Base-by-base conservation (phyloP, 495 filamentous ascomycete species). In the Cenococcum geophilum region DNA sequence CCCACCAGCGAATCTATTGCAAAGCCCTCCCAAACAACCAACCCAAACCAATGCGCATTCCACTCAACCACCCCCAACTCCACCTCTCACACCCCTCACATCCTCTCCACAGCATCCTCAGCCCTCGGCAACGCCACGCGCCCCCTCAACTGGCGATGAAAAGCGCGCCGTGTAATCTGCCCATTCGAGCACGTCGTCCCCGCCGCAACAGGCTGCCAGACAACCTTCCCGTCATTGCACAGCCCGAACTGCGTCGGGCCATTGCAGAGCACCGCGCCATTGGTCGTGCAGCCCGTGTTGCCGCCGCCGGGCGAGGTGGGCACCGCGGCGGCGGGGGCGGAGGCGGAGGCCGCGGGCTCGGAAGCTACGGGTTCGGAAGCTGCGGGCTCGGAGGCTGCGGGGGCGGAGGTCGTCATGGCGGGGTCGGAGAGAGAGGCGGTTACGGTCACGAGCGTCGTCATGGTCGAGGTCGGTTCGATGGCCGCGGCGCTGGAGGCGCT, bases 161-260 rank as follows among this genome's bases (percentile, higher is more conserved):
- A 22, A 0, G 14, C 14, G 1, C 49, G 0, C 63, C 47, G 58
- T 14, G 55, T 45, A 40, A 68, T 68, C 48, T 57, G 40, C 12
- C 43, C 52, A 45, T 64, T 64, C 42, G 51, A 60, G 60, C 66
- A 70, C 8, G 45, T 58, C 12, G 68, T 70, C 1, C 68, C 68
- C 16, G 59, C 59, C n/a, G 68, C 65, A 4, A 70, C 68, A 53
- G 40, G 4, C 51, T 67, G 62, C 58, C 65, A 70, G 49, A 64
- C 57, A 14, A 66, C 62, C 2, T 55, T 47, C 32, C 68, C 65
- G 36, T 62, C 45, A 36, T 70, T 51, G 63, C 66, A 69, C 14
- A 69, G 59, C 20, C 66, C 66, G 45, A 69, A 69, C 47, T 66
- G 57, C 8, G 48, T 55, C 8, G 58, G n/a, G 0, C 62, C 62